These are phyloP conservation scores for Lepidium aucheri DNA, from an alignment of 345 rosid species.

Conservation along the genomic window DNA sequence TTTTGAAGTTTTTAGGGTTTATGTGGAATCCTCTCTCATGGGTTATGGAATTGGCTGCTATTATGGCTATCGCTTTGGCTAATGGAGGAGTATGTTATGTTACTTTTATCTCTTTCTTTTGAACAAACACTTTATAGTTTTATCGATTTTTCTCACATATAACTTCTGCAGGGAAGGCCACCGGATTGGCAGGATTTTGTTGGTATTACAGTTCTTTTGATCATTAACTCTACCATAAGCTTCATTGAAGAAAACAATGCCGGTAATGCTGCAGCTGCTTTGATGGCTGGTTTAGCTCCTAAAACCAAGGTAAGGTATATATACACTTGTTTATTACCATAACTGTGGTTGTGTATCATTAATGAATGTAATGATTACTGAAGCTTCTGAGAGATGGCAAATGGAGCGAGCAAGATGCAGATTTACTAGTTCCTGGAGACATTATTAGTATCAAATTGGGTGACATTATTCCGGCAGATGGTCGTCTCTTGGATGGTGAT, in stretches of 20 bases:
- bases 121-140: background rate
- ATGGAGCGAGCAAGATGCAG: slow-evolving; percentile 77
- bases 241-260: slow-evolving; percentile 82
- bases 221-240: slow-evolving; percentile 76
- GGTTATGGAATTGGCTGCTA: slow-evolving; percentile 88
- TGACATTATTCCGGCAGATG: slow-evolving; percentile 81
- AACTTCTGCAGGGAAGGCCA: slow-evolving; percentile 52
- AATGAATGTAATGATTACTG: background rate
- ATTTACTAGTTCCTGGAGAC: slow-evolving; percentile 72
- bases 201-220: slow-evolving; percentile 57
- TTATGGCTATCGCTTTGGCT: slow-evolving; percentile 81
- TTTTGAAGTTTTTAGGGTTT: slow-evolving; percentile 72
- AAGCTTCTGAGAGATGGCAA: slow-evolving; percentile 69
- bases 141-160: background rate
- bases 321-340: background rate
- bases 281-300: slow-evolving; percentile 43
- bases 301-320: slow-evolving; percentile 46
- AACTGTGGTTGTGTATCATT: background rate
- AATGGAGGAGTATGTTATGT: slow-evolving; percentile 63
- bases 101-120: background rate
- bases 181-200: slow-evolving; percentile 90
- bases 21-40: slow-evolving; percentile 96
- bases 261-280: slow-evolving; percentile 83
- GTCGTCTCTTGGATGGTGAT: slow-evolving; percentile 78
- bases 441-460: slow-evolving; percentile 71